phyloP scores from a whole-genome alignment of 139 green algal genomes.

The Tetradesmus lagerheimii region DNA sequence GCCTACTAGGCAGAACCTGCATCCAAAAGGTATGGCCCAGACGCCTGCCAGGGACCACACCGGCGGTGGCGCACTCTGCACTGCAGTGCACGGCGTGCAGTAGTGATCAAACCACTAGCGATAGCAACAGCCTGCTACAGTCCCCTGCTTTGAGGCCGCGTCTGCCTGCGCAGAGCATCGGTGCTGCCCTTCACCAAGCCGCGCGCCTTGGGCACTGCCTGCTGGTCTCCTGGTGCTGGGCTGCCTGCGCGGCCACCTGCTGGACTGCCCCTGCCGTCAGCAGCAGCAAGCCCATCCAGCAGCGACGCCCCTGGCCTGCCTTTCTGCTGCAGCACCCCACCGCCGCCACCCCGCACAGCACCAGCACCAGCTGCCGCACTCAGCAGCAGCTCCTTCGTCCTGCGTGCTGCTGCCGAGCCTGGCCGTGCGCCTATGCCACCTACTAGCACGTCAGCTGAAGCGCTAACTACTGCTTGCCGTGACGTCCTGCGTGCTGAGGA shows the following conservation, averaged over 20 bases:
- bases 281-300: background rate
- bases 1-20: too few species aligned
- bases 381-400: conserved; percentile 37
- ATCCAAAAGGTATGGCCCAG: too few species aligned
- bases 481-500: conserved; percentile 31
- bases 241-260: background rate
- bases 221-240: conserved; percentile 27
- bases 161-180: conserved; percentile 1
- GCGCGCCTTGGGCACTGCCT: conserved; percentile 55
- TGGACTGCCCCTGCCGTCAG: background rate
- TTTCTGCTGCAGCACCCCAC: background rate
- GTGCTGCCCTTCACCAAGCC: conserved; percentile 66
- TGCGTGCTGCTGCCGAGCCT: conserved; percentile 29
- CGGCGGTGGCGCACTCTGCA: too few species aligned
- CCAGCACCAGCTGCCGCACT: background rate
- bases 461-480: background rate
- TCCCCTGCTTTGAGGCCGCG: conserved; percentile 1
- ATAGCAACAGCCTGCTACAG: too few species aligned
- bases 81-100: too few species aligned
- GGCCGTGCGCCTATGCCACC: conserved; percentile 8
- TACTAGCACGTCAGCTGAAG: background rate
- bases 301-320: background rate
- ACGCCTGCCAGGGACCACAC: too few species aligned
- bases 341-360: background rate
- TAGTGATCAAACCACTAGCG: too few species aligned